Base-by-base conservation (phyloP, 495 filamentous ascomycete genomes). In the Penicillium lividum region DNA sequence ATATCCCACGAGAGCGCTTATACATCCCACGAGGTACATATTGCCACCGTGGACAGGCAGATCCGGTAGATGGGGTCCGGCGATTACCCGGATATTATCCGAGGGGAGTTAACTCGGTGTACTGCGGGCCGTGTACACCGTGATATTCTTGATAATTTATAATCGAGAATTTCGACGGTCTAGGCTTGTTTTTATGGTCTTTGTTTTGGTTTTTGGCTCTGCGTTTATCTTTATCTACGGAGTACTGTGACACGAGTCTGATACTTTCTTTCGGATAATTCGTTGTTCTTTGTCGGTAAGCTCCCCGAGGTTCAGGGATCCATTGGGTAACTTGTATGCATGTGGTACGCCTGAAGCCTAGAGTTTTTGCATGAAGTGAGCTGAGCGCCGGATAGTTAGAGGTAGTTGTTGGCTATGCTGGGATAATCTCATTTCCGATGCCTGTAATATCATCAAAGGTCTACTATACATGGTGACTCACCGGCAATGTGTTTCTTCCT, bases 1-100 rank as follows among this genome's bases (percentile, higher is more conserved):
- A 47, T 47, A 47, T 36, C 33, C 44, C 44, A 47, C 22, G 28
- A 15, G 13, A 47, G 44, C 44, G 44, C 44, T 47, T 29, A 47
- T 47, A 8, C 13, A 27, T 47, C 11, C 44, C 44, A 47, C 44
- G 44, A 22, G 44, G 38, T 16, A 6, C 38, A 15, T 22, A 40
- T 40, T 40, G 38, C 38, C 38, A 40, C 38, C 38, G 0, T 40
- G 15, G 13, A 13, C 2, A 16, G 6, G 0, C n/a, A n/a, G 4
- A 40, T 2, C 5, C 38, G 38, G 38, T 16, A 40, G 15, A 40
- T 16, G 38, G 38, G 5, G 15, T n/a, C 38, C 38, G 38, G 38
- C 4, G 13, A 40, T 40, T 40, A 40, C 38, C 38, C 38, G 38
- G 38, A 16, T n/a, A 40, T 40, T 40, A 40, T 16, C 38, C 38